Evolutionary conservation across 805 yeast genomes (phyloP), one percentile per base, ranked within the genome.

Genomic region (Starmerella apicola): DNA sequence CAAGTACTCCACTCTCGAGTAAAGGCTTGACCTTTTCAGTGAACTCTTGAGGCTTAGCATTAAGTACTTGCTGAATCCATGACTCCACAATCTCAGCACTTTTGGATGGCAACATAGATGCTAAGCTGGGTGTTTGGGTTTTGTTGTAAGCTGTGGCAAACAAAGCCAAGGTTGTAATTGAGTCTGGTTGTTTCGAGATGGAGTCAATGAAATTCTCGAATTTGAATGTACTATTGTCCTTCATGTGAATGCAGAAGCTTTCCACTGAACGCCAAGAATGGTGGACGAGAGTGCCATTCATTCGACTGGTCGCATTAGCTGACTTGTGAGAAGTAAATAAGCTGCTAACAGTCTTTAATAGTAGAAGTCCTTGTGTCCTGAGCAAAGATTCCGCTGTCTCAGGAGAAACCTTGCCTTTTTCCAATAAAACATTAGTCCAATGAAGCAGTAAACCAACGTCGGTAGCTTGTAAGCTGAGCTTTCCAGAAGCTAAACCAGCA

Each of bases 31-130:
- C 32, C 1, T 6, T 5, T 4, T 38, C 44, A 6, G 45, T 31
- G 27, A 54, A 49, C 2, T 54, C 51, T 15, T 32, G 36, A 2
- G 43, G 41, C 41, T 58, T 58, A 5, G 58, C 45, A 3, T 51
- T 56, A 6, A 64, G 50, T n/a, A 62, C 52, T 6, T 42, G 47
- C n/a, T 47, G 44, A n/a, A 43, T 38, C 46, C 55, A 64, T 10
- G 51, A 42, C 17, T 50, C 39, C 25, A 39, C 19, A 17, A 44
- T 16, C 23, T 35, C 28, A 1, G 20, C 17, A 10, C 32, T 18
- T 19, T 19, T 29, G 3, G 10, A 13, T 17, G 23, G 9, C 8
- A 35, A 26, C 30, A 31, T 31, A 5, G 43, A 10, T 8, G 34
- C 32, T 18, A 39, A 35, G 17, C 10, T 38, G 3, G 41, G 41